Percentiles rank a stretch among this genome's conserved stretches.
Conservation (phyloP, 2,329 filamentous ascomycete species). For the Myriosclerotinia duriaeana region DNA sequence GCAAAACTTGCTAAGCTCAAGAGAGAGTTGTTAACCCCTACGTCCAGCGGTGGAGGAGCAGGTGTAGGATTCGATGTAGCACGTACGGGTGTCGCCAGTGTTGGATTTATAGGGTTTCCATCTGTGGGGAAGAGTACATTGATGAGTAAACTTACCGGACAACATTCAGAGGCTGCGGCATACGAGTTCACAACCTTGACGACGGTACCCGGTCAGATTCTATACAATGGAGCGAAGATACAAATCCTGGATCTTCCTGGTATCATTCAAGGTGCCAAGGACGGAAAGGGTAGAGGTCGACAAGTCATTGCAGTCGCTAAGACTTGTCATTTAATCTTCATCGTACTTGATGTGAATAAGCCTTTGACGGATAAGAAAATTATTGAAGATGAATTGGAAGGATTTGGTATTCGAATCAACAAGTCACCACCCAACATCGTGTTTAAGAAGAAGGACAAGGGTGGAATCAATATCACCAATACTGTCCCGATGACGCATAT, state of each 20-base stretch:
- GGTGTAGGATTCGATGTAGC: conserved; percentile 95
- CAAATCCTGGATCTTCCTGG: conserved; percentile 98
- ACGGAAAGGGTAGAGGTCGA: conserved; percentile 93
- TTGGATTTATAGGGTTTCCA: conserved; percentile 97
- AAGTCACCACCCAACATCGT: conserved; percentile 96
- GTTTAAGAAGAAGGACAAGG: conserved; percentile 99
- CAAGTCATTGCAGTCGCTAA: conserved; percentile 99
- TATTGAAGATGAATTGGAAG: conserved; percentile 92
- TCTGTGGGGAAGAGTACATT: conserved; percentile 98
- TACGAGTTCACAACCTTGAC: conserved; percentile 99
- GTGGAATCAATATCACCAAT: conserved; percentile 92
- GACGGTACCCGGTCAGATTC: conserved; percentile 91
- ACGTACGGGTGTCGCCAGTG: conserved; percentile 92
- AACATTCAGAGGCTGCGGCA: conserved; percentile 94
- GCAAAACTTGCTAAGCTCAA: conserved; percentile 98
- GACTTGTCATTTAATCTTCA: conserved; percentile 98
- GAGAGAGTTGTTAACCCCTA: conserved; percentile 87
- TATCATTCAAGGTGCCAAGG: conserved; percentile 98
- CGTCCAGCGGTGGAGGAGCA: conserved; percentile 78
- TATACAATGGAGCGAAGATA: conserved; percentile 95
- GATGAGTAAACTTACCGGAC: conserved; percentile 91
- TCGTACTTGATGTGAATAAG: conserved; percentile 97
- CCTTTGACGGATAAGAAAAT: conserved; percentile 94
- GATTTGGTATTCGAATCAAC: conserved; percentile 97
- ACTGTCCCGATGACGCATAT: conserved; percentile 91